These are phyloP conservation scores for Calocera cornea DNA, from an alignment of 768 basidiomycete species.

Conservation along the genomic window DNA sequence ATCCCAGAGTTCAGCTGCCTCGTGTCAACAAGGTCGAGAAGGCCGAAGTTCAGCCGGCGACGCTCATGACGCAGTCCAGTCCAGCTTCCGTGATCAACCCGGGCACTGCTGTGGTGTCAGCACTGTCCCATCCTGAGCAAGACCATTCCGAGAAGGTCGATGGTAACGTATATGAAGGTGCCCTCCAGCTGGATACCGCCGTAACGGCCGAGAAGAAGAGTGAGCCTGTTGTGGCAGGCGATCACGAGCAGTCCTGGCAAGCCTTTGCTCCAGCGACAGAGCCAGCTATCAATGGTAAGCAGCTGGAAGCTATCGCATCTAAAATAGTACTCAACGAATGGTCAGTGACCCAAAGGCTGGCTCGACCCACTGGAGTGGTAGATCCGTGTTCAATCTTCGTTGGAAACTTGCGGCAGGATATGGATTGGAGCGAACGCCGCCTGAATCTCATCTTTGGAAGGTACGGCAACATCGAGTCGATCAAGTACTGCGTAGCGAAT, in stretches of 20 bases:
- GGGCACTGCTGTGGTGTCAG: too few species aligned
- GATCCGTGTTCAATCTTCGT: constrained; percentile 65
- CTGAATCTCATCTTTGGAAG: constrained; percentile 44
- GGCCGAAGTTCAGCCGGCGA: neutral
- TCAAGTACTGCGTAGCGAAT: constrained; percentile 27
- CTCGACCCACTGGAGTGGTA: constrained; percentile 23
- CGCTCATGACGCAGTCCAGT: neutral
- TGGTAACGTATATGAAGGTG: neutral
- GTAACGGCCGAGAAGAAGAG: neutral
- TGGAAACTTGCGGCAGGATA: constrained; percentile 50
- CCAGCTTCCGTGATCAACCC: too few species aligned
- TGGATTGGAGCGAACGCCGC: constrained; percentile 56
- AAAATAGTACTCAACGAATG: too few species aligned
- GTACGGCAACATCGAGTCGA: constrained; percentile 50
- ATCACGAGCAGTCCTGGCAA: too few species aligned
- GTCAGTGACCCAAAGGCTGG: too few species aligned
- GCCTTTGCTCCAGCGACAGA: too few species aligned
- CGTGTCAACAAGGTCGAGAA: neutral
- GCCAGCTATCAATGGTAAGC: too few species aligned
- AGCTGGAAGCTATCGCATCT: too few species aligned
- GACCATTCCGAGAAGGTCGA: too few species aligned
- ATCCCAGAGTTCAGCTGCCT: neutral
- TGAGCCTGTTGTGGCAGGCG: neutral
- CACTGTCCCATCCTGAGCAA: too few species aligned
- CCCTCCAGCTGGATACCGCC: neutral